Conservation (phyloP, 345 rosid species). For the Rhizophora apiculata region DNA sequence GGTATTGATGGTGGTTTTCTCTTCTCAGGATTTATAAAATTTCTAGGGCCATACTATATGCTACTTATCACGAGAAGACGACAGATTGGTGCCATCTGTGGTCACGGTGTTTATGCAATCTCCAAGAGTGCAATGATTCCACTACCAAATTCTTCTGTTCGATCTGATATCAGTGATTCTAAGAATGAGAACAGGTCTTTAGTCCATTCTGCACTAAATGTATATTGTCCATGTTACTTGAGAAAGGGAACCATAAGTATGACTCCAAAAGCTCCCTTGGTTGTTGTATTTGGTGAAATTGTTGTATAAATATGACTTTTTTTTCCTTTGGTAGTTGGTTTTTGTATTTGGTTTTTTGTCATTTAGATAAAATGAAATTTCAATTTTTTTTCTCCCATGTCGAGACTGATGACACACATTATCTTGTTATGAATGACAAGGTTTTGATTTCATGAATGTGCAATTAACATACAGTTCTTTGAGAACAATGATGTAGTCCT, state of each 20-base stretch:
- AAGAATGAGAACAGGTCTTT: slow-evolving; percentile 80
- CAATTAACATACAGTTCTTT: no score
- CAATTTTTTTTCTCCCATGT: no score
- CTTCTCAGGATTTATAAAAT: slow-evolving; percentile 75
- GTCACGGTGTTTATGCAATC: slow-evolving; percentile 80
- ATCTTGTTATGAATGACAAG: no score
- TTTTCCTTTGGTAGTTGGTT: no score
- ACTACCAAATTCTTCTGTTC: slow-evolving; percentile 60
- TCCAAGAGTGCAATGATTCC: slow-evolving; percentile 78
- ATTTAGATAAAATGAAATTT: no score
- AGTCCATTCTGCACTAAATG: slow-evolving; percentile 19
- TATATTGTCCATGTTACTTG: slow-evolving; percentile 1
- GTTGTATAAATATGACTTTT: no score
- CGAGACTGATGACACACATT: no score
- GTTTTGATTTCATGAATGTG: no score
- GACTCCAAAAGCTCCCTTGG: not conserved
- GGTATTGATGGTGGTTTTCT: slow-evolving; percentile 16
- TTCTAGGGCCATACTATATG: slow-evolving; percentile 99
- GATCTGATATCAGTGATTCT: slow-evolving; percentile 40
- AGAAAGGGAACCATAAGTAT: not conserved
- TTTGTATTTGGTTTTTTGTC: no score
- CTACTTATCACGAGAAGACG: slow-evolving; percentile 84
- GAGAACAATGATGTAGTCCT: no score
- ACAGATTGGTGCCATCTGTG: slow-evolving; percentile 85
- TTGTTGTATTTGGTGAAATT: not conserved